Conservation (phyloP, 163 green algal genomes). For the Smithsoniella earleae region DNA sequence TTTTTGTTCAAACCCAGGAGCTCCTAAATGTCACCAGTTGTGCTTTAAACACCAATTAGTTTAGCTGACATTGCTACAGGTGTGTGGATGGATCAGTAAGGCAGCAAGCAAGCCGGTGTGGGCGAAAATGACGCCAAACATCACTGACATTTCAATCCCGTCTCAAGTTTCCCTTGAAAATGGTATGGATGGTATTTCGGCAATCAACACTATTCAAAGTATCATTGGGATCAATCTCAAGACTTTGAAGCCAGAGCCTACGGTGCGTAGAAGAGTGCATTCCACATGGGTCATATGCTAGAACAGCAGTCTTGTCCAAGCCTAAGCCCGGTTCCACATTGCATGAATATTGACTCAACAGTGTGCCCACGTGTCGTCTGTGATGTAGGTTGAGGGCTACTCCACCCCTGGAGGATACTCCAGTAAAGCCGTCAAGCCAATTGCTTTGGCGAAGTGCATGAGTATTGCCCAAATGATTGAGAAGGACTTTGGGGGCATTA, state of each 20-base stretch:
- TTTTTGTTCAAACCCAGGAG: too few species aligned
- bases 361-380: too few species aligned
- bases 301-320: too few species aligned
- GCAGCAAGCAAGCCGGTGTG: slow-evolving; percentile 82
- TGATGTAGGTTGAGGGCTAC: slow-evolving; percentile 88
- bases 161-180: slow-evolving; percentile 37
- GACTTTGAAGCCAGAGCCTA: slow-evolving; percentile 65
- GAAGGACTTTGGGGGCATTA: slow-evolving; percentile 39
- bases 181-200: slow-evolving; percentile 67
- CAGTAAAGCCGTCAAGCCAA: slow-evolving; percentile 83
- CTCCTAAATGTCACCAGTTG: too few species aligned
- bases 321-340: too few species aligned
- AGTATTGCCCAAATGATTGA: slow-evolving; percentile 54
- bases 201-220: slow-evolving; percentile 94
- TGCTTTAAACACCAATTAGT: too few species aligned
- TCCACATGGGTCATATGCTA: too few species aligned
- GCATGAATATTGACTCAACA: too few species aligned
- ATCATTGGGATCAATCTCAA: slow-evolving; percentile 72
- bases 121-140: slow-evolving; percentile 99
- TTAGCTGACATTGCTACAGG: too few species aligned
- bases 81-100: slow-evolving; percentile 85
- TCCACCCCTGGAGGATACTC: slow-evolving; percentile 78
- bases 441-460: slow-evolving; percentile 89
- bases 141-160: slow-evolving; percentile 87
- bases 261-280: too few species aligned